phyloP scores from a whole-genome alignment of 2,329 filamentous ascomycete genomes.

The Pseudopithomyces chartarum region DNA sequence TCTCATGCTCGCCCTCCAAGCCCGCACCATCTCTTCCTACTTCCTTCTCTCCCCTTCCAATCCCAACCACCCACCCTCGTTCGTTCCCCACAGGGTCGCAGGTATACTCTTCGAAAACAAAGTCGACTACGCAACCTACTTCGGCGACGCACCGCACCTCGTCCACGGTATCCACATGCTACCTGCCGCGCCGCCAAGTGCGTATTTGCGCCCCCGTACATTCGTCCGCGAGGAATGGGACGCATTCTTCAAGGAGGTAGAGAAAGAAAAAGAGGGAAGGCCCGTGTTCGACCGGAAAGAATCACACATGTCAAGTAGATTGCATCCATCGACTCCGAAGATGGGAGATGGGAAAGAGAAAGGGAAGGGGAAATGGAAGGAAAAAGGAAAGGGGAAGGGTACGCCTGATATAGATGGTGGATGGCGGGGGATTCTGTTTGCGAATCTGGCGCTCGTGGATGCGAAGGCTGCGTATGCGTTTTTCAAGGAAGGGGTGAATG shows the following conservation, averaged over 20 bases:
- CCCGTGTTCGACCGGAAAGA: too few species aligned
- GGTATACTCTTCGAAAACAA: conserved; percentile 91
- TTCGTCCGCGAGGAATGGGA: conserved; percentile 75
- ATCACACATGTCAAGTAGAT: too few species aligned
- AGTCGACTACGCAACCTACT: conserved; percentile 83
- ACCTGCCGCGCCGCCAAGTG: conserved; percentile 70
- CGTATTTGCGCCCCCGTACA: conserved; percentile 66
- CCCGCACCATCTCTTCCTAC: conserved; percentile 75
- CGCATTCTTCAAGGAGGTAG: conserved; percentile 65
- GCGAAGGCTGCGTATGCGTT: conserved; percentile 73
- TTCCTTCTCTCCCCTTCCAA: conserved; percentile 80
- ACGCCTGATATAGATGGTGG: conserved; percentile 63
- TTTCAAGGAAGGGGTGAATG: conserved; percentile 70
- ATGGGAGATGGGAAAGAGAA: too few species aligned
- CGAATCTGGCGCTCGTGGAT: conserved; percentile 79
- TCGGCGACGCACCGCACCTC: conserved; percentile 68
- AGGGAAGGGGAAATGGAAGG: too few species aligned
- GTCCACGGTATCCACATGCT: conserved; percentile 84
- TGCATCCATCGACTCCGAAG: too few species aligned
- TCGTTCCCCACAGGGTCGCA: conserved; percentile 76
- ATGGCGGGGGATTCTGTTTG: conserved; percentile 85
- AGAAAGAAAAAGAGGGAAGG: neutral
- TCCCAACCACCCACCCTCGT: conserved; percentile 72
- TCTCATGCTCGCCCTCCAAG: conserved; percentile 80
- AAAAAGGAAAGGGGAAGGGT: too few species aligned